Percentiles rank a stretch among this genome's conserved stretches.
phyloP scores from a whole-genome alignment of 1,284 basidiomycete species.

The Ganoderma resinaceum region DNA sequence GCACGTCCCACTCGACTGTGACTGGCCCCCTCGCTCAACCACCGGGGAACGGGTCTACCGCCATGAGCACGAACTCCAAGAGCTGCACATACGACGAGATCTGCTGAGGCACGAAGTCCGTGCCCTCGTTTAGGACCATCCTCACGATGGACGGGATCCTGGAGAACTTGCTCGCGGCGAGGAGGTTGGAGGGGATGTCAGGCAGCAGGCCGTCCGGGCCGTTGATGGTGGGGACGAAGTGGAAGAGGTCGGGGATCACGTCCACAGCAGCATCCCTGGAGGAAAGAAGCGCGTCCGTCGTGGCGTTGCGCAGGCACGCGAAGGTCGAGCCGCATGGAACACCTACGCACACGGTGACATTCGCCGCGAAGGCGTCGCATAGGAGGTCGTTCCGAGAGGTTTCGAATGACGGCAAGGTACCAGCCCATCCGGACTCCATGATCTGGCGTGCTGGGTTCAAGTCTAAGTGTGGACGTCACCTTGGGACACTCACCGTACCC shows the following conservation, averaged over 20 bases:
- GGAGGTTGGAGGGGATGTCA: slow-evolving; percentile 22
- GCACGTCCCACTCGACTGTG: too few relatives aligned
- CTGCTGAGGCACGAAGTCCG: background rate
- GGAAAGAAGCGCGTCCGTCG: slow-evolving; percentile 5
- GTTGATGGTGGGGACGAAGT: slow-evolving; percentile 14
- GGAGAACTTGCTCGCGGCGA: slow-evolving; percentile 25
- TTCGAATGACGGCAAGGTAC: slow-evolving; percentile 16
- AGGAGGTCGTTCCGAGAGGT: slow-evolving; percentile 14
- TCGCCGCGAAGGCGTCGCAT: slow-evolving; percentile 22
- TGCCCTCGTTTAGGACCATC: slow-evolving; percentile 28
- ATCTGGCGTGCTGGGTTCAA: slow-evolving; percentile 8
- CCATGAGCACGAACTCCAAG: background rate
- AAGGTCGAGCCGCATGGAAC: background rate
- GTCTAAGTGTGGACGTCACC: too few relatives aligned
- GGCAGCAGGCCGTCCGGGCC: slow-evolving; percentile 21
- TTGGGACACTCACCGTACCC: slow-evolving; percentile 43
- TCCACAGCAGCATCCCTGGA: slow-evolving; percentile 8
- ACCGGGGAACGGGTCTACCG: background rate
- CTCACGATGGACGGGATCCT: slow-evolving; percentile 29
- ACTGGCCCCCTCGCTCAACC: too few relatives aligned
- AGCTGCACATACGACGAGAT: background rate
- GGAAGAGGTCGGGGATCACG: slow-evolving; percentile 14
- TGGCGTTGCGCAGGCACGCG: background rate
- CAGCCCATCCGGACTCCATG: slow-evolving; percentile 25
- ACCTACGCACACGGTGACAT: slow-evolving; percentile 9